Evolutionary conservation across 768 basidiomycete genomes (phyloP).

Genomic region (Hirschioporus abietinus): DNA sequence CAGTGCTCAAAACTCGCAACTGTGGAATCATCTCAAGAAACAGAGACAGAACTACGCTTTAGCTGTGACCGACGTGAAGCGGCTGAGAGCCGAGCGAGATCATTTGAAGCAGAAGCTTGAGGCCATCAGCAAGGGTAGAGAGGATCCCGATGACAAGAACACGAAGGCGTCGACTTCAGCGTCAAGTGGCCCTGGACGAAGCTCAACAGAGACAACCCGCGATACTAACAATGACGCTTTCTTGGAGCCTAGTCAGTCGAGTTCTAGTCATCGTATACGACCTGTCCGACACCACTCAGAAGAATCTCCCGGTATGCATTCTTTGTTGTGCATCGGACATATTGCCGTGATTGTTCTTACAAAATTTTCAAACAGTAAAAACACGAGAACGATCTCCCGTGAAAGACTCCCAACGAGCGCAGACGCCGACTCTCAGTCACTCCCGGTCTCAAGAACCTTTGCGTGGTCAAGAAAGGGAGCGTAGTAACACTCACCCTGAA

Average conservation of each 20-base stretch:
- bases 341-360: neutral
- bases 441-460: constrained; percentile 39
- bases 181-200: neutral
- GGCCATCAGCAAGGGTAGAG: constrained; percentile 39
- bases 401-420: constrained; percentile 10
- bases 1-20: constrained; percentile 78
- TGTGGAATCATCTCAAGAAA: constrained; percentile 95
- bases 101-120: constrained; percentile 37
- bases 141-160: constrained; percentile 26
- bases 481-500: neutral
- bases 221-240: neutral
- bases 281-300: neutral
- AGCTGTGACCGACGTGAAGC: constrained; percentile 79
- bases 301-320: constrained; percentile 1
- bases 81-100: constrained; percentile 78
- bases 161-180: constrained; percentile 15
- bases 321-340: neutral
- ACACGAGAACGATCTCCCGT: neutral
- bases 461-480: constrained; percentile 24
- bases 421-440: constrained; percentile 27
- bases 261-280: neutral
- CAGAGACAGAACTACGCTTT: constrained; percentile 78
- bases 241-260: neutral
- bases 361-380: neutral
- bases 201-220: neutral